These are phyloP conservation scores for Fusarium chuoi DNA, from an alignment of 2,329 filamentous ascomycete species.

Conservation along the genomic window DNA sequence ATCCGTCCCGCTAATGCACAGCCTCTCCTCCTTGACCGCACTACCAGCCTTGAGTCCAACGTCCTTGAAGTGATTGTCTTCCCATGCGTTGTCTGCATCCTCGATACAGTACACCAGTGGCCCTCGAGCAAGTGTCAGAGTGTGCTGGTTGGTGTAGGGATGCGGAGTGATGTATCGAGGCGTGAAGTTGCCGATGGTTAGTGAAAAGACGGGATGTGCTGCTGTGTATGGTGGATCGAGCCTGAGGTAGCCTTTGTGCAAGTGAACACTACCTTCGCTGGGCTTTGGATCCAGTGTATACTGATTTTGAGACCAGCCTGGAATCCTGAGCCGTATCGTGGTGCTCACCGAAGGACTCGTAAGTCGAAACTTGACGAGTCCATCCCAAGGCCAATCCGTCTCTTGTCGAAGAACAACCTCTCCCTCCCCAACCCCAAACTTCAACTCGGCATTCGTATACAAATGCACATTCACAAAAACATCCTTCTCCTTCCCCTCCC, in stretches of 20 bases:
- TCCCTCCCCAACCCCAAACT: slow-evolving; percentile 49
- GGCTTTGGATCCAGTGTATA: slow-evolving; percentile 51
- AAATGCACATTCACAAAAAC: slow-evolving; percentile 64
- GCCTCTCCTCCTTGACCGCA: slow-evolving; percentile 4
- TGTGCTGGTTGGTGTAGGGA: slow-evolving; percentile 66
- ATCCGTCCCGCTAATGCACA: not conserved
- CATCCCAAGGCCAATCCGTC: slow-evolving; percentile 68
- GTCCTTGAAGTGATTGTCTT: slow-evolving; percentile 30
- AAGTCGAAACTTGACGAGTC: slow-evolving; percentile 59
- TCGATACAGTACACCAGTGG: slow-evolving; percentile 71
- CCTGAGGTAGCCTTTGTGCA: slow-evolving; percentile 60
- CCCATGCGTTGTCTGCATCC: slow-evolving; percentile 50
- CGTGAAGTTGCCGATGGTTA: slow-evolving; percentile 58
- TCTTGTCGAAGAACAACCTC: slow-evolving; percentile 51
- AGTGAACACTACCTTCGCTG: not conserved
- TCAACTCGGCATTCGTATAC: slow-evolving; percentile 61
- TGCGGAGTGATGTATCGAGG: slow-evolving; percentile 63
- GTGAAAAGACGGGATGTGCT: slow-evolving; percentile 45
- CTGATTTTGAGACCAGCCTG: slow-evolving; percentile 58
- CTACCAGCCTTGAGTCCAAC: not conserved
- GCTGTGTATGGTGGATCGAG: slow-evolving; percentile 55
- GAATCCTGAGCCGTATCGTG: slow-evolving; percentile 62
- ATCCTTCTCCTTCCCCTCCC: slow-evolving; percentile 26
- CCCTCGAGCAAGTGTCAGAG: slow-evolving; percentile 63
- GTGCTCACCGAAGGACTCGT: slow-evolving; percentile 40